Evolutionary conservation across 176 grass and related monocot genomes (phyloP).

Genomic region (Eremochloa ophiuroides): DNA sequence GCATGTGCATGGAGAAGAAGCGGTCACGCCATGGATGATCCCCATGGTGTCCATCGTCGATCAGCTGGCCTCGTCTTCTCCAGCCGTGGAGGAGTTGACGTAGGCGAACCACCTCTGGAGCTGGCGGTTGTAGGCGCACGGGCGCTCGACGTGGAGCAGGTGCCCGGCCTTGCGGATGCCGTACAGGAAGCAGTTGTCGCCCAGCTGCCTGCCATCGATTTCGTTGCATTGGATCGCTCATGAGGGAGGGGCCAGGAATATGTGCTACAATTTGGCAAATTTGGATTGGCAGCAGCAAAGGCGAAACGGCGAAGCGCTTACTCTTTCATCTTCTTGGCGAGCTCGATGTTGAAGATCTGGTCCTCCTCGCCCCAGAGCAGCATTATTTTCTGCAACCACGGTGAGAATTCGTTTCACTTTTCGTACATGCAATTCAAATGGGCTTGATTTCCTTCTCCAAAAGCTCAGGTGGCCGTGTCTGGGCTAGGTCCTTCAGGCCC

Average conservation of each 20-base stretch:
- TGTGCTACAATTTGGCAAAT: background rate
- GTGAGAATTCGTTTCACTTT: background rate
- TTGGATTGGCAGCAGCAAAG: background rate
- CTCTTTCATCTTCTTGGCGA: constrained; percentile 90
- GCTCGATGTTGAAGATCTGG: constrained; percentile 72
- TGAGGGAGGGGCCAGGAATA: background rate
- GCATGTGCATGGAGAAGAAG: no score
- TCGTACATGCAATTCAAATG: background rate
- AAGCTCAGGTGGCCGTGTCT: background rate
- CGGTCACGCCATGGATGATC: no score
- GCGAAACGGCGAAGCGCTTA: constrained; percentile 12
- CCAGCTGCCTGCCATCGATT: constrained; percentile 64
- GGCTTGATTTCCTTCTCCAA: background rate
- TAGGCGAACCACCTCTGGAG: constrained; percentile 65
- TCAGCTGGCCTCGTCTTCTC: background rate
- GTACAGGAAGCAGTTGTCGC: constrained; percentile 53
- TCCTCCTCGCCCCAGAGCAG: constrained; percentile 91
- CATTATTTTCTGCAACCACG: constrained; percentile 79
- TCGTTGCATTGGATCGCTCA: background rate
- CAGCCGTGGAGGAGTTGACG: constrained; percentile 17
- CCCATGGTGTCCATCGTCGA: background rate
- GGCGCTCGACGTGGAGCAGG: constrained; percentile 75
- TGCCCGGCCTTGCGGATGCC: constrained; percentile 84
- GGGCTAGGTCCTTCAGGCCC: background rate
- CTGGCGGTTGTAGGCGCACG: constrained; percentile 70